A percentile compares a stretch with the other conserved stretches of the same genome.
Conservation (phyloP, 2,329 filamentous ascomycete species). For the Aspergillus clavatus region DNA sequence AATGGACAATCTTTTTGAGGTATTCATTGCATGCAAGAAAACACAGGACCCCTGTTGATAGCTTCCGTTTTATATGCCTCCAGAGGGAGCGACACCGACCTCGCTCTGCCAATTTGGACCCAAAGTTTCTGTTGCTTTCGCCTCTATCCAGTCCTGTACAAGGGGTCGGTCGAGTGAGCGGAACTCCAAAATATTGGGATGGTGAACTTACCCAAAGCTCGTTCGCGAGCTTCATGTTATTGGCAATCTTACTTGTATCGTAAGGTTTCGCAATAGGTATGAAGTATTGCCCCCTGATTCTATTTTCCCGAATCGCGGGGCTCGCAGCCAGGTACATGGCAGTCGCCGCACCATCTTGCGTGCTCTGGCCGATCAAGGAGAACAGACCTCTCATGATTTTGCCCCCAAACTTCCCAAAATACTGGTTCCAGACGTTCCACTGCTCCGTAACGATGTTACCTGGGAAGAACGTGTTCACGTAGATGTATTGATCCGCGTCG, state of each 20-base stretch:
- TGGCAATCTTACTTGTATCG: conserved; percentile 20
- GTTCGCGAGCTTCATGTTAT: conserved; percentile 28
- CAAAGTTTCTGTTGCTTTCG: conserved; percentile 13
- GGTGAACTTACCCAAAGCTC: conserved; percentile 28
- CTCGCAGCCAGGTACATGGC: conserved; percentile 28
- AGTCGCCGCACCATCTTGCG: conserved; percentile 26
- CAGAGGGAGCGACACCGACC: not conserved
- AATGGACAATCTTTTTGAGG: no score
- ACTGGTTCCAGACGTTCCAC: conserved; percentile 25
- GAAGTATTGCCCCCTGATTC: conserved; percentile 33
- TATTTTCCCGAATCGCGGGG: conserved; percentile 15
- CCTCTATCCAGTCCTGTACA: conserved; percentile 19
- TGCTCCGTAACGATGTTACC: conserved; percentile 32
- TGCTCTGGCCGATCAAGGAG: conserved; percentile 20
- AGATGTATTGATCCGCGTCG: conserved; percentile 20
- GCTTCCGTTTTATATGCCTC: not conserved
- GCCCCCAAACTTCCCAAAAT: conserved; percentile 21
- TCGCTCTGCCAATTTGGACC: conserved; percentile 6
- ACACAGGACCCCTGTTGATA: not conserved
- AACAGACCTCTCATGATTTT: conserved; percentile 19
- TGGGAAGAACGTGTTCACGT: conserved; percentile 30
- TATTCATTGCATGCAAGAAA: no score
- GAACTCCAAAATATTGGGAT: not conserved
- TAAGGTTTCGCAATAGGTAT: conserved; percentile 32
- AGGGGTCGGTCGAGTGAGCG: not conserved